Evolutionary conservation across 495 filamentous ascomycete genomes (phyloP).

Genomic region (Aspergillus carlsbadensis): DNA sequence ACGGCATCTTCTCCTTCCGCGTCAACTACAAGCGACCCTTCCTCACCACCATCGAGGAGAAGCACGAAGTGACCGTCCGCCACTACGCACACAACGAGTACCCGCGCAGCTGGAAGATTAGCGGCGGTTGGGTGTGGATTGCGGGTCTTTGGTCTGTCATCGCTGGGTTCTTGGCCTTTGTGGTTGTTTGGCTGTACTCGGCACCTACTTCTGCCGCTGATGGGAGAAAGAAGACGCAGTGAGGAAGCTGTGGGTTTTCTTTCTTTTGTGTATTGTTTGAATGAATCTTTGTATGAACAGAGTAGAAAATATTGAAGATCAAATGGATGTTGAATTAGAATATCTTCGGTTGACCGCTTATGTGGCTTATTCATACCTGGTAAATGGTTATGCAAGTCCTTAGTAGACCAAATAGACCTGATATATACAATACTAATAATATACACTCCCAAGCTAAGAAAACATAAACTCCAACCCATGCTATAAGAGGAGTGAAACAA

Average conservation of each 20-base stretch:
- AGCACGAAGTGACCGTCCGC: slow-evolving; percentile 87
- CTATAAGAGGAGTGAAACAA: slow-evolving; percentile 8
- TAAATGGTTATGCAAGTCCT: too few species aligned
- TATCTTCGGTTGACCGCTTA: too few species aligned
- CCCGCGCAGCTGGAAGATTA: slow-evolving; percentile 86
- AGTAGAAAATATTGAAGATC: background rate
- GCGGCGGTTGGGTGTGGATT: slow-evolving; percentile 94
- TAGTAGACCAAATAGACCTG: background rate
- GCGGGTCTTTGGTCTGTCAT: slow-evolving; percentile 82
- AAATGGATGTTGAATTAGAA: background rate
- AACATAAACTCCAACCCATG: slow-evolving; percentile 24
- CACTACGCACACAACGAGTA: slow-evolving; percentile 98
- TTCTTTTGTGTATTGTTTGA: slow-evolving; percentile 23
- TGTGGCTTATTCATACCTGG: too few species aligned
- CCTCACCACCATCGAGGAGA: slow-evolving; percentile 86
- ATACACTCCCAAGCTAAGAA: background rate
- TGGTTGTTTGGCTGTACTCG: slow-evolving; percentile 86
- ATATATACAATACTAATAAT: slow-evolving; percentile 14
- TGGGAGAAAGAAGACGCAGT: slow-evolving; percentile 72
- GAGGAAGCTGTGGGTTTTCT: slow-evolving; percentile 20
- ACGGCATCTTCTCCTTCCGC: slow-evolving; percentile 96
- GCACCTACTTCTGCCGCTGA: slow-evolving; percentile 49
- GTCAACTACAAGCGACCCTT: slow-evolving; percentile 96
- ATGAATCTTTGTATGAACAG: slow-evolving; percentile 23
- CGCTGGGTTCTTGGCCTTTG: slow-evolving; percentile 79